Percentiles rank a stretch among this genome's conserved stretches.
Evolutionary conservation across 768 basidiomycete genomes (phyloP).

Genomic region (Nidularia pulvinata): DNA sequence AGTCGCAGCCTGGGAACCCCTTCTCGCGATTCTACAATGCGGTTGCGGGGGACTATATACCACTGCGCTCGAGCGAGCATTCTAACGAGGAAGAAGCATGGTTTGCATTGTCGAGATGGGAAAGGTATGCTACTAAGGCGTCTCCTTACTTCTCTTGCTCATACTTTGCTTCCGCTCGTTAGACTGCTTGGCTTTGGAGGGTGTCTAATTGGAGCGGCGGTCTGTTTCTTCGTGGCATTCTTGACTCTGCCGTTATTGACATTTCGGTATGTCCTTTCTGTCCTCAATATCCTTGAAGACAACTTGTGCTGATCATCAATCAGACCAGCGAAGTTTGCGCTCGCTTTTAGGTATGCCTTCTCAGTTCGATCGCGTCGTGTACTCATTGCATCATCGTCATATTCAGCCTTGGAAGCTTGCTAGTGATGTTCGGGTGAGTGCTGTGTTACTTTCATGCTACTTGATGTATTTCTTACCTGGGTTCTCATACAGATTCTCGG

Average conservation of each 20-base stretch:
- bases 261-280: slow-evolving; percentile 26
- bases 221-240: slow-evolving; percentile 94
- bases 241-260: slow-evolving; percentile 66
- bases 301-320: too few species aligned
- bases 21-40: slow-evolving; percentile 89
- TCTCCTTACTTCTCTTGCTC: too few species aligned
- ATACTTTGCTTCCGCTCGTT: too few species aligned
- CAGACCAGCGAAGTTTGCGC: slow-evolving; percentile 89
- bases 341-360: slow-evolving; percentile 72
- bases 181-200: slow-evolving; percentile 92
- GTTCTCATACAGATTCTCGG: slow-evolving; percentile 57
- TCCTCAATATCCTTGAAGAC: too few species aligned
- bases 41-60: slow-evolving; percentile 86
- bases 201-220: slow-evolving; percentile 86
- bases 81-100: slow-evolving; percentile 97
- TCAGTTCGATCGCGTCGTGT: not conserved
- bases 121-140: too few species aligned
- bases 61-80: slow-evolving; percentile 76
- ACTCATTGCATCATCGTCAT: slow-evolving; percentile 2
- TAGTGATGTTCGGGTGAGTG: slow-evolving; percentile 94
- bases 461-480: not conserved
- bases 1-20: slow-evolving; percentile 48
- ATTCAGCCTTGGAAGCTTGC: slow-evolving; percentile 78
- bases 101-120: slow-evolving; percentile 93
- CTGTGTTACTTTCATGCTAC: not conserved